phyloP scores from a whole-genome alignment of 345 rosid species.

The Eucalyptus leucophloia region DNA sequence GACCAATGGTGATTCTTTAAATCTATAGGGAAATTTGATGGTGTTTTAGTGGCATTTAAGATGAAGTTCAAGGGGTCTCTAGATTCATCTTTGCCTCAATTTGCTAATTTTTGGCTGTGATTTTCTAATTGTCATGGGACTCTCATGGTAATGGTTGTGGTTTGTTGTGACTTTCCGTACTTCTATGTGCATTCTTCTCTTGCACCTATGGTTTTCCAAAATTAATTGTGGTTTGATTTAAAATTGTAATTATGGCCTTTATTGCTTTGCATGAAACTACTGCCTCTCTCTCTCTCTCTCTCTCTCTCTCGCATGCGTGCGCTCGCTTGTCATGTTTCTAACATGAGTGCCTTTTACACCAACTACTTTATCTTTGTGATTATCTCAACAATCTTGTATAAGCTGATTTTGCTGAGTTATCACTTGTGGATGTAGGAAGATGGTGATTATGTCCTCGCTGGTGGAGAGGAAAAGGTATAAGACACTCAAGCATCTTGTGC shows the following conservation, averaged over 20 bases:
- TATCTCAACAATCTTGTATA: not conserved
- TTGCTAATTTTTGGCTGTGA: not conserved
- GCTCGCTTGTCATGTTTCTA: not conserved
- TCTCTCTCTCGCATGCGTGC: fast-evolving
- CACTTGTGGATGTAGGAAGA: constrained; percentile 62
- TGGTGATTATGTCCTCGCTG: constrained; percentile 64
- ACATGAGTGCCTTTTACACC: not conserved
- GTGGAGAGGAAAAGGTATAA: constrained; percentile 75
- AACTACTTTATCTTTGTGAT: not conserved
- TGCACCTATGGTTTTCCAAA: not conserved
- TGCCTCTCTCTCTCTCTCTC: not conserved
- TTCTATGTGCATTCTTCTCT: not conserved
- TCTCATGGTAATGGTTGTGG: not conserved
- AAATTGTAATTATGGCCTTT: not conserved
- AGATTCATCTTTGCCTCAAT: not conserved
- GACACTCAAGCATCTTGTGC: not conserved
- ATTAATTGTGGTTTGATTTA: not conserved
- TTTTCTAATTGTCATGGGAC: not conserved
- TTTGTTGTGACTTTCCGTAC: not conserved
- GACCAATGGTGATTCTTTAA: not conserved
- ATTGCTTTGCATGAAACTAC: not conserved
- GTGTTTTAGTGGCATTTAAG: not conserved
- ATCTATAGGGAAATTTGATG: not conserved
- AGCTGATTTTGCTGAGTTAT: not conserved
- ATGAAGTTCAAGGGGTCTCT: not conserved